A percentile compares a stretch with the other conserved stretches of the same genome.
Evolutionary conservation across 2,329 filamentous ascomycete genomes (phyloP).

Genomic region (Botrytis fragariae): DNA sequence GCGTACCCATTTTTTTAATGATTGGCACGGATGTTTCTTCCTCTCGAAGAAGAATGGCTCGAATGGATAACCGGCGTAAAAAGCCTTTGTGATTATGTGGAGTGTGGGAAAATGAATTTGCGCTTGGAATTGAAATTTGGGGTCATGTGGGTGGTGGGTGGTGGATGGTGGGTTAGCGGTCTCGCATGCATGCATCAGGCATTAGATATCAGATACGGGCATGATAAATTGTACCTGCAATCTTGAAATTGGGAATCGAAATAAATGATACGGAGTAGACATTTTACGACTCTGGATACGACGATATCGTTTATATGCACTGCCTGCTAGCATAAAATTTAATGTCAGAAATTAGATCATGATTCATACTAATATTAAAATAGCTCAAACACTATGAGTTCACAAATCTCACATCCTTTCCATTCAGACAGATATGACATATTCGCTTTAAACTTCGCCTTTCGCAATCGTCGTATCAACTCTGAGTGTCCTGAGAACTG

Average conservation of each 20-base stretch:
- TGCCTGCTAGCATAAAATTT: not conserved
- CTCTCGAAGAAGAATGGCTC: not conserved
- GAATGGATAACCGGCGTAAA: not conserved
- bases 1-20: not conserved
- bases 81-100: not conserved
- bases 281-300: not conserved
- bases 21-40: not conserved
- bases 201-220: not conserved
- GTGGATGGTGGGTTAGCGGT: not conserved
- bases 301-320: not conserved
- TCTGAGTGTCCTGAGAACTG: constrained; percentile 42
- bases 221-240: not conserved
- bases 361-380: not conserved
- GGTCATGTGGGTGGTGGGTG: not conserved
- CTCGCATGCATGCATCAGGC: not conserved
- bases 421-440: not conserved
- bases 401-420: not conserved
- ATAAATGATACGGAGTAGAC: not conserved
- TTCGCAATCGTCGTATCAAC: constrained; percentile 12
- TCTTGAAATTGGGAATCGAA: not conserved
- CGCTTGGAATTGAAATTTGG: not conserved
- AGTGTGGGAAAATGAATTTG: not conserved
- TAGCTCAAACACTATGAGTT: not conserved
- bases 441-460: not conserved
- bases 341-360: not conserved